Conservation (phyloP, 306 rosid species). For the Fragaria vesca region DNA sequence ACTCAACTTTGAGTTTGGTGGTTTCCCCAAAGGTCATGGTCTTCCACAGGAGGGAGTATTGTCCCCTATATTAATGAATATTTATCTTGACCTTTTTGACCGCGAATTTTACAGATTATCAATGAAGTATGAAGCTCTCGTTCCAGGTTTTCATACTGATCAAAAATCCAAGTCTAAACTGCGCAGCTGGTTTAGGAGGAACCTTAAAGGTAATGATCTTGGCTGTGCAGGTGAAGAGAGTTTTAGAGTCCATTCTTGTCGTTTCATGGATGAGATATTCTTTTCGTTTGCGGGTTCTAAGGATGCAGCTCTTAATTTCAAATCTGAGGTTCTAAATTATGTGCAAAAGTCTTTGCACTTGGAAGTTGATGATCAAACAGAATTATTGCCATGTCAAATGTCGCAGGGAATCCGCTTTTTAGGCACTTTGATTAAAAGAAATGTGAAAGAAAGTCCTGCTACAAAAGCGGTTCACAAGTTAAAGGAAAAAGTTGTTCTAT, state of each 20-base stretch:
- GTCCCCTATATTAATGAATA: conserved; percentile 81
- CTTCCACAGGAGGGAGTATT: conserved; percentile 90
- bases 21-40: conserved; percentile 84
- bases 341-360: conserved; percentile 59
- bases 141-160: conserved; percentile 22
- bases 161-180: conserved; percentile 49
- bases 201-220: conserved; percentile 46
- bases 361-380: conserved; percentile 49
- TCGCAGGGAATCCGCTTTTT: conserved; percentile 47
- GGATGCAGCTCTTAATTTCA: conserved; percentile 59
- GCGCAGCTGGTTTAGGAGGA: conserved; percentile 81
- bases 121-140: conserved; percentile 76
- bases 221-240: conserved; percentile 30
- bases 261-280: conserved; percentile 85
- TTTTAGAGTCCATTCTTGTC: conserved; percentile 57
- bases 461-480: conserved; percentile 82
- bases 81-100: conserved; percentile 80
- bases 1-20: conserved; percentile 85
- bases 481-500: conserved; percentile 71
- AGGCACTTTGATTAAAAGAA: conserved; percentile 63
- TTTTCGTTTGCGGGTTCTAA: conserved; percentile 68
- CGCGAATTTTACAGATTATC: conserved; percentile 74
- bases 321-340: conserved; percentile 59
- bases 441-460: conserved; percentile 57
- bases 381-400: conserved; percentile 53